Conservation (phyloP, 192 early-diverging fungal genomes). For the Kickxella alabastrina region DNA sequence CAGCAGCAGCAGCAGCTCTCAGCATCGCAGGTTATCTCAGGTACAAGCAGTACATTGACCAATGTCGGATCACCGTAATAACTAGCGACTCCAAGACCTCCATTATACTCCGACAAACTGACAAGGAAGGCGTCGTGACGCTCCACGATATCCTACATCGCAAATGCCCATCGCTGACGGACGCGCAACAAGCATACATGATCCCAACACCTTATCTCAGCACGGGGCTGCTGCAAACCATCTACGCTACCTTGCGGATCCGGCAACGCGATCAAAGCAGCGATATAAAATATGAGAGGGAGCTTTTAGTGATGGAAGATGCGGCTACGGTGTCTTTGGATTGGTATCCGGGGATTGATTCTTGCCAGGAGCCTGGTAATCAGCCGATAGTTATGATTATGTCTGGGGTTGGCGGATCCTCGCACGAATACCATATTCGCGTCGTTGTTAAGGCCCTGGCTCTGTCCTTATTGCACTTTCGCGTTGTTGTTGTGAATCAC, state of each 20-base stretch:
- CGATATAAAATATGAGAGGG: conserved; percentile 35
- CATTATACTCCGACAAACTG: conserved; percentile 27
- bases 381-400: conserved; percentile 71
- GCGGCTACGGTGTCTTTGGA: conserved; percentile 85
- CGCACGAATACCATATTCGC: conserved; percentile 83
- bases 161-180: conserved; percentile 59
- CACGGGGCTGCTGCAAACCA: conserved; percentile 77
- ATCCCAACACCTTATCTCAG: conserved; percentile 69
- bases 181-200: conserved; percentile 53
- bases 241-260: conserved; percentile 42
- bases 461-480: conserved; percentile 47
- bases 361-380: conserved; percentile 30
- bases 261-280: conserved; percentile 26
- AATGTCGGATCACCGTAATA: conserved; percentile 29
- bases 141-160: conserved; percentile 26
- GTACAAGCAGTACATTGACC: conserved; percentile 21
- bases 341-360: conserved; percentile 60
- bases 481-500: conserved; percentile 78
- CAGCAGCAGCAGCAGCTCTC: conserved; percentile 20
- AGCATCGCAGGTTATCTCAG: conserved; percentile 13
- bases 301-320: conserved; percentile 61
- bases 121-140: conserved; percentile 21
- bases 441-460: conserved; percentile 63
- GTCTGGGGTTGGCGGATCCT: conserved; percentile 90
- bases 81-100: conserved; percentile 33